phyloP scores from a whole-genome alignment of 352 stramenopile species.

The Phytophthora rubi region DNA sequence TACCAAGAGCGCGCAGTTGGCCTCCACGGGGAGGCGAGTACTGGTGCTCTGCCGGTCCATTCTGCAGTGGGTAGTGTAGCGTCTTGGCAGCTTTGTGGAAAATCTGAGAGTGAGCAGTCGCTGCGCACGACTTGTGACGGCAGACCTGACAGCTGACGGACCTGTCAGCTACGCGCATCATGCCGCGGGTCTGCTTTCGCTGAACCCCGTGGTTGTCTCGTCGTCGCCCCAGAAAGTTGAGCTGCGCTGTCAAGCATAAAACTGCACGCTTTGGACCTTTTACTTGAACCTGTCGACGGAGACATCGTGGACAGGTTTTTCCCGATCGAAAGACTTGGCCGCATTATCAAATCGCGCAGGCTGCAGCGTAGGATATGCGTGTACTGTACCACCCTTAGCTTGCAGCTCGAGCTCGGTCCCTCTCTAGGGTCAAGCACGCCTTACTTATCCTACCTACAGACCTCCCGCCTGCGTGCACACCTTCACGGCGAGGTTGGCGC shows the following conservation, averaged over 20 bases:
- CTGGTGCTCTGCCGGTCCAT: constrained; percentile 24
- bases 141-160: constrained; percentile 10
- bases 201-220: constrained; percentile 22
- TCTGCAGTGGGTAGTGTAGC: neutral
- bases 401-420: neutral
- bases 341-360: constrained; percentile 11
- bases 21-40: constrained; percentile 12
- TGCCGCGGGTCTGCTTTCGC: constrained; percentile 12
- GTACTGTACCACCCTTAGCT: neutral
- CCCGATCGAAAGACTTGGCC: neutral
- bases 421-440: neutral
- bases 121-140: constrained; percentile 2
- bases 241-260: constrained; percentile 9
- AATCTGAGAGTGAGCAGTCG: constrained; percentile 13
- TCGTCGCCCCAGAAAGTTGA: constrained; percentile 21
- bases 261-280: constrained; percentile 5
- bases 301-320: constrained; percentile 24
- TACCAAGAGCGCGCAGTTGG: constrained; percentile 36
- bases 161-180: constrained; percentile 5
- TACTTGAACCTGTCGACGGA: constrained; percentile 12
- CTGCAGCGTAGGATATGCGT: neutral
- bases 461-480: neutral
- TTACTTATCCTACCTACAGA: neutral
- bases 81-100: constrained; percentile 5
- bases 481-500: neutral